Conservation (phyloP, 1,139 yeast species). For the Taphrina deformans region DNA sequence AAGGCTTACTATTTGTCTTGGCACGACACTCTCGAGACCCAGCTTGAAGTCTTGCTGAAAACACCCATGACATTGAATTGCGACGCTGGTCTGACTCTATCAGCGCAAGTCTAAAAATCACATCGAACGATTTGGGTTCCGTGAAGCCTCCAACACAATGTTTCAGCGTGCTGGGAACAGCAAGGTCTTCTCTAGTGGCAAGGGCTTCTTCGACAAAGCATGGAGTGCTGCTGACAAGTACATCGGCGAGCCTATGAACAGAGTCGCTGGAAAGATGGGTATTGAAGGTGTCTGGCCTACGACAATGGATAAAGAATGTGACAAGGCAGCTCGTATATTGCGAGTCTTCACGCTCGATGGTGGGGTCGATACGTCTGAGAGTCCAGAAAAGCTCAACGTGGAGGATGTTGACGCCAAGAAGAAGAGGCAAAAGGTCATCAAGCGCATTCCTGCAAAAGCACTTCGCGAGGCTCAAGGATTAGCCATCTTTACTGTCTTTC, state of each 20-base stretch:
- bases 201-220: slow-evolving; percentile 29
- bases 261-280: slow-evolving; percentile 21
- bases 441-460: slow-evolving; percentile 31
- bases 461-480: slow-evolving; percentile 26
- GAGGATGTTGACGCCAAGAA: slow-evolving; percentile 21
- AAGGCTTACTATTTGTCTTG: too few relatives aligned
- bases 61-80: too few relatives aligned
- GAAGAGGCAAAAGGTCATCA: slow-evolving; percentile 23
- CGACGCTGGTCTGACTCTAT: too few relatives aligned
- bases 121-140: too few relatives aligned
- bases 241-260: slow-evolving; percentile 30
- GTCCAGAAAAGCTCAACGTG: slow-evolving; percentile 3
- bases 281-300: slow-evolving; percentile 30
- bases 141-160: too few relatives aligned
- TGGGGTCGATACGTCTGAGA: slow-evolving; percentile 3
- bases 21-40: too few relatives aligned
- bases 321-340: slow-evolving; percentile 28
- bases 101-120: too few relatives aligned
- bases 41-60: too few relatives aligned
- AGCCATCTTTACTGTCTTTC: slow-evolving; percentile 32
- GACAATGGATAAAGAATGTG: slow-evolving; percentile 17
- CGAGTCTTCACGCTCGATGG: slow-evolving; percentile 29
- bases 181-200: not conserved
- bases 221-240: slow-evolving; percentile 27
- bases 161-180: not conserved